Evolutionary conservation across 208 protist genomes (phyloP).

Genomic region (Tritrichomonas musculus): DNA sequence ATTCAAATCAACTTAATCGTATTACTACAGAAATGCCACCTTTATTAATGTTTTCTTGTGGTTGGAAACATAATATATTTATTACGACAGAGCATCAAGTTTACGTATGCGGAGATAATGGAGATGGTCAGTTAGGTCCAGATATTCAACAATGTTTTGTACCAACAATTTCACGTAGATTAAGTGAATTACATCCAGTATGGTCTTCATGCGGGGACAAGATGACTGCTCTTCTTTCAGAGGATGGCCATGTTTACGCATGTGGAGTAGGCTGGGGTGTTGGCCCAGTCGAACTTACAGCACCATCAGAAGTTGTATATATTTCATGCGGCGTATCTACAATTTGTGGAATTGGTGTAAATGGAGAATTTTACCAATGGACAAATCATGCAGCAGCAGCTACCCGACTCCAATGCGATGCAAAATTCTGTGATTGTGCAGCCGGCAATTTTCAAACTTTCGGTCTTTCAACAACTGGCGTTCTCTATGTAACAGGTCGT

Average conservation of each 20-base stretch:
- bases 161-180: not conserved
- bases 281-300: not conserved
- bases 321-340: not conserved
- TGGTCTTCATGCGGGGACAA: constrained; percentile 11
- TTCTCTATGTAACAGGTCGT: not conserved
- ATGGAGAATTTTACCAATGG: not conserved
- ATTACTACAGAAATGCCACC: not conserved
- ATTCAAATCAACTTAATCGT: not conserved
- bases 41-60: not conserved
- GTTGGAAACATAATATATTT: constrained; percentile 26
- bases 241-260: not conserved
- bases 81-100: not conserved
- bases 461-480: not conserved
- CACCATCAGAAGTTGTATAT: not conserved
- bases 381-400: not conserved
- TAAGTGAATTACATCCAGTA: not conserved
- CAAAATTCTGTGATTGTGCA: not conserved
- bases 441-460: not conserved
- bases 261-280: not conserved
- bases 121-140: not conserved
- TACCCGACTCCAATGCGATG: not conserved
- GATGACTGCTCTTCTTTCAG: constrained; percentile 1
- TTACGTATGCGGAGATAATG: not conserved
- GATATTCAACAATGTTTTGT: not conserved
- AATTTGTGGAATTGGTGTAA: not conserved